Base-by-base conservation (phyloP, 2,329 filamentous ascomycete species). In the Penicillium sclerotiorum region DNA sequence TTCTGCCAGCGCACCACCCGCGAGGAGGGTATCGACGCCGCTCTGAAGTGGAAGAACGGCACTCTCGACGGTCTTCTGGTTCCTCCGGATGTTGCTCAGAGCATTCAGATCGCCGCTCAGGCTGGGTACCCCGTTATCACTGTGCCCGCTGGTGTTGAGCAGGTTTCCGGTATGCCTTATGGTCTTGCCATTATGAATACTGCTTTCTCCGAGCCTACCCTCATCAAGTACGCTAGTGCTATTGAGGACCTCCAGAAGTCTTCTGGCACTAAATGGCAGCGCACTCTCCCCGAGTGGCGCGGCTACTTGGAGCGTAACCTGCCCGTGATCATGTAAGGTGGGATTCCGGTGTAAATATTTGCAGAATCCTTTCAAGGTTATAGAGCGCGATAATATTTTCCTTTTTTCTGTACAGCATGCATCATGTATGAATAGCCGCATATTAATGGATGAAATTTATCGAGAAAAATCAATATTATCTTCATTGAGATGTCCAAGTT, bases 121-220 rank as follows among this genome's bases (percentile, higher is more conserved):
- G 88, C 88, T 5, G 87, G 87, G 0, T 91, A 90, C 62, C 88
- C 87, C 0, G 78, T 88, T 63, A 76, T 90, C 43, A 89, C 87
- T 0, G 64, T 91, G 1, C 88, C 88, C 0, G 84, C 79, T 0
- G 84, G 84, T 1, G 72, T 83, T 5, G 75, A 80, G 56, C 57
- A 68, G 8, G 70, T 55, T 11, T 79, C 77, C 3, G 81, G 82
- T 6, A 84, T 86, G 80, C 82, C 82, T 0, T 84, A 83, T 54
- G 83, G 83, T 1, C 65, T 87, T 21, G 81, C 76, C 0, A 72
- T 87, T 3, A 78, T 83, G 73, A 66, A 83, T 45, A 86, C 83
- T 1, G 84, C 83, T 0, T 87, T 80, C 75, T 77, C 73, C 1
- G 86, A 88, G 65, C 70, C 68, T 0, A 72, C 73, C 45, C 67